A percentile compares a stretch with the other conserved stretches of the same genome.
Evolutionary conservation across 2,329 filamentous ascomycete species (phyloP).

Genomic region (Byssoonygena ceratinophila): DNA sequence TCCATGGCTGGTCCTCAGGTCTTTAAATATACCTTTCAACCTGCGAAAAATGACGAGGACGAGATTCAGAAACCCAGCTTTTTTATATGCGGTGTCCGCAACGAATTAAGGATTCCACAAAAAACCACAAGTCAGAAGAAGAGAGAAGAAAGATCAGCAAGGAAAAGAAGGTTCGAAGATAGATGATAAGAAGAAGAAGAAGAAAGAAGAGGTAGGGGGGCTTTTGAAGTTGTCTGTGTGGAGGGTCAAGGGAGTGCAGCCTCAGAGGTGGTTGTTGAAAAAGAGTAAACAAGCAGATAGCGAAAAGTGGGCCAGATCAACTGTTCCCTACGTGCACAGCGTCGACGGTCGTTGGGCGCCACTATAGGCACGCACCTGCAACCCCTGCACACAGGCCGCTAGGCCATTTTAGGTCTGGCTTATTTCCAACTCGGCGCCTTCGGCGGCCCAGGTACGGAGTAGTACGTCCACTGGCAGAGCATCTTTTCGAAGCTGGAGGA

Average conservation of each 20-base stretch:
- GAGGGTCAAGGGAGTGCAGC: slow-evolving; percentile 1
- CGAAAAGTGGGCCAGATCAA: slow-evolving; percentile 10
- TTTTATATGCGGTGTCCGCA: not conserved
- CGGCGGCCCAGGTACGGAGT: too few relatives aligned
- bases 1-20: slow-evolving; percentile 57
- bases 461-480: not conserved
- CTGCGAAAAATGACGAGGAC: slow-evolving; percentile 1
- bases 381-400: not conserved
- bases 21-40: not conserved
- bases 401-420: not conserved
- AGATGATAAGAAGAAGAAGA: not conserved
- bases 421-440: not conserved
- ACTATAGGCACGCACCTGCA: not conserved
- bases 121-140: slow-evolving; percentile 2
- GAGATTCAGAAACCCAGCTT: slow-evolving; percentile 7
- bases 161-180: not conserved
- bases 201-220: not conserved
- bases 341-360: not conserved
- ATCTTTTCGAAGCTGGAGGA: not conserved
- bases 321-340: not conserved
- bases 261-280: slow-evolving; percentile 8
- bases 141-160: not conserved
- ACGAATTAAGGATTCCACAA: slow-evolving; percentile 6
- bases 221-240: not conserved
- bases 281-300: slow-evolving; percentile 12